A percentile compares a stretch with the other conserved stretches of the same genome.
phyloP scores from a whole-genome alignment of 306 rosid species.

The Fragaria ananassa region DNA sequence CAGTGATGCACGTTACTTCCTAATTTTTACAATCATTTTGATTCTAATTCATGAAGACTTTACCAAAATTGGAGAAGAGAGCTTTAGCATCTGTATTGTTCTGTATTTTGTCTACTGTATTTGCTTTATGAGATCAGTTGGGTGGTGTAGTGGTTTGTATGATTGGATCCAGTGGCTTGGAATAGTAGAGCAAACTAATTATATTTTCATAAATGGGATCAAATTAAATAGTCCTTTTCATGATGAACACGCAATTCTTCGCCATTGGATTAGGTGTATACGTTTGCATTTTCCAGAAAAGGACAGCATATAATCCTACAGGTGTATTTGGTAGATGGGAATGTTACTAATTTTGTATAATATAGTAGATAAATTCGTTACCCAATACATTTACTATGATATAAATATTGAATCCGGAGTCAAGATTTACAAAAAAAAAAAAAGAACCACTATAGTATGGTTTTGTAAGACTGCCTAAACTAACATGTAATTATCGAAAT shows the following conservation, averaged over 20 bases:
- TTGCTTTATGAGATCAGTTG: not conserved
- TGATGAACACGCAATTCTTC: not conserved
- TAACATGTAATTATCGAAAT: not conserved
- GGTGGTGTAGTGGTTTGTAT: not conserved
- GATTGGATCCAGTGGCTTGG: not conserved
- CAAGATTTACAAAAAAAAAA: not conserved
- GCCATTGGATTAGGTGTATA: not conserved
- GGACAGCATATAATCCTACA: not conserved
- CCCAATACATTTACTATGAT: not conserved
- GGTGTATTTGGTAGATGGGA: not conserved
- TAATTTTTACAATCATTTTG: not conserved
- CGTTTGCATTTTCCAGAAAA: not conserved
- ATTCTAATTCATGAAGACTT: not conserved
- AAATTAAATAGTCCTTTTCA: not conserved
- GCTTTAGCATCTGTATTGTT: not conserved
- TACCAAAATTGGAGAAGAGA: not conserved
- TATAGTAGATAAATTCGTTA: not conserved
- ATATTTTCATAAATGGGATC: not conserved
- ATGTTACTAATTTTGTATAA: not conserved
- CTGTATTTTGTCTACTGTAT: not conserved
- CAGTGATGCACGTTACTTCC: conserved; percentile 13
- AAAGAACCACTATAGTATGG: not conserved
- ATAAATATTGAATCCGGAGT: not conserved
- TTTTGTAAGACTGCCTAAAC: not conserved
- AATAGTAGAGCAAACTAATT: not conserved